Evolutionary conservation across 305 asterid species (phyloP).

Genomic region (Caryopteris hybrid): DNA sequence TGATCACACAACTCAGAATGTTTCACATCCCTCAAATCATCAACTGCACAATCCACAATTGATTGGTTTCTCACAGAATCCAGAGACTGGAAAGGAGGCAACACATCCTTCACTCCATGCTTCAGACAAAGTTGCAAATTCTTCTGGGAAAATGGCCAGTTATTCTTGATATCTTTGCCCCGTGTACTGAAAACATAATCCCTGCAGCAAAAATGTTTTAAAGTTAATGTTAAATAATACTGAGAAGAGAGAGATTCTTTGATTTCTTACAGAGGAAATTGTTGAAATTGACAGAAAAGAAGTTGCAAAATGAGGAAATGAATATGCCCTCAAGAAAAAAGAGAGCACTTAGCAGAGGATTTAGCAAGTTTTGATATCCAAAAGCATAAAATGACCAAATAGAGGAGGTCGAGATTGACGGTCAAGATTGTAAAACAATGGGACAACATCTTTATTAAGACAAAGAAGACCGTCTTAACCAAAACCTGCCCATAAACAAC

Average conservation of each 20-base stretch:
- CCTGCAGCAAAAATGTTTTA: constrained; percentile 32
- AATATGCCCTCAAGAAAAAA: not conserved
- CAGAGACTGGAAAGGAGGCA: constrained; percentile 82
- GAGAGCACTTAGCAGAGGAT: constrained; percentile 26
- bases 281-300: not conserved
- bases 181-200: constrained; percentile 70
- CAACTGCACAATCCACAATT: constrained; percentile 20
- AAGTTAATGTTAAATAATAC: not conserved
- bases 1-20: constrained; percentile 21
- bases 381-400: constrained; percentile 47
- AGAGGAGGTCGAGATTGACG: constrained; percentile 31
- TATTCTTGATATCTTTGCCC: constrained; percentile 62
- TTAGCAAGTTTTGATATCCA: constrained; percentile 6
- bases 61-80: constrained; percentile 39
- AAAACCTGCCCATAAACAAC: constrained; percentile 26
- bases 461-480: constrained; percentile 22
- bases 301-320: not conserved
- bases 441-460: constrained; percentile 12
- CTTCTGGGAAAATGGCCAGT: constrained; percentile 89
- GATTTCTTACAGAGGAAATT: not conserved
- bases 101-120: constrained; percentile 60
- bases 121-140: constrained; percentile 74
- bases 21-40: constrained; percentile 28
- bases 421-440: constrained; percentile 5
- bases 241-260: not conserved